A percentile compares a stretch with the other conserved stretches of the same genome.
These are phyloP conservation scores for Saccharomycopsis synnaedendra DNA, from an alignment of 805 yeast species.

Conservation along the genomic window DNA sequence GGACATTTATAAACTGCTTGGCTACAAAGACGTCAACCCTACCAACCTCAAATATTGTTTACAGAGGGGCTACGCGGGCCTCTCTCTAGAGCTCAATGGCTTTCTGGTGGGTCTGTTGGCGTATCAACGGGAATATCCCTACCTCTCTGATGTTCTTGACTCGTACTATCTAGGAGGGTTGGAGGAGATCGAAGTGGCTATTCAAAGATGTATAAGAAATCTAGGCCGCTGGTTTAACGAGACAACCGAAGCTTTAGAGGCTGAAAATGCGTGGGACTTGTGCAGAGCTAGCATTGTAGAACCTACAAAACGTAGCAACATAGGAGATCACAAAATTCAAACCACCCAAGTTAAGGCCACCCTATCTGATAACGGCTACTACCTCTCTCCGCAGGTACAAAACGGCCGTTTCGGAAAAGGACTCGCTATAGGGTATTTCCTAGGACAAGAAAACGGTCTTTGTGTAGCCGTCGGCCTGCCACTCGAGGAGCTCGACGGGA, in stretches of 20 bases:
- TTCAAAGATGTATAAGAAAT: slow-evolving; percentile 20
- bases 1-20: slow-evolving; percentile 28
- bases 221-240: slow-evolving; percentile 23
- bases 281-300: slow-evolving; percentile 19
- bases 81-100: slow-evolving; percentile 6
- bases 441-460: slow-evolving; percentile 22
- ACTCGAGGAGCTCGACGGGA: slow-evolving; percentile 31
- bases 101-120: slow-evolving; percentile 5
- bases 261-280: slow-evolving; percentile 23
- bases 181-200: slow-evolving; percentile 22
- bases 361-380: neutral
- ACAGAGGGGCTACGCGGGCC: slow-evolving; percentile 33
- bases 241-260: slow-evolving; percentile 2
- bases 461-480: slow-evolving; percentile 43
- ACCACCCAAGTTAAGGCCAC: neutral
- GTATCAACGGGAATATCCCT: slow-evolving; percentile 22
- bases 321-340: neutral
- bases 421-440: slow-evolving; percentile 31
- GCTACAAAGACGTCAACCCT: slow-evolving; percentile 24
- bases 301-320: neutral
- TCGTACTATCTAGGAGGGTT: slow-evolving; percentile 28
- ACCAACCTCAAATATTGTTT: slow-evolving; percentile 36
- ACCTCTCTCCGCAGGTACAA: slow-evolving; percentile 18
- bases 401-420: slow-evolving; percentile 33
- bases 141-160: slow-evolving; percentile 22